phyloP scores from a whole-genome alignment of 768 basidiomycete genomes.

The Tricholomella constricta region DNA sequence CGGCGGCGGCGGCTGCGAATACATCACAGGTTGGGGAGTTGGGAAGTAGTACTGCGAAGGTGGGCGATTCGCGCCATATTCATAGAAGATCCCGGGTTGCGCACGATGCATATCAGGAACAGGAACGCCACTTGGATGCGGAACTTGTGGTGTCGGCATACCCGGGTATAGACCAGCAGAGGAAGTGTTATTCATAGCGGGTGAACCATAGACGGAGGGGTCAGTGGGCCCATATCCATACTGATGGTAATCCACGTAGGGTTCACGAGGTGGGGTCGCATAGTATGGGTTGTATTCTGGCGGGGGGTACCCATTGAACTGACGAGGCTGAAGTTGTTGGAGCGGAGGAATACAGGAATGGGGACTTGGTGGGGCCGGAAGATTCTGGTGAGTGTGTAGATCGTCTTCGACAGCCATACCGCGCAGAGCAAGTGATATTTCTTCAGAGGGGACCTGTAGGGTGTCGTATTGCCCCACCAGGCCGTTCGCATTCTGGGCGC shows the following conservation, averaged over 20 bases:
- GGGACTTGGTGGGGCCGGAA: constrained; percentile 27
- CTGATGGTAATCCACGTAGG: constrained; percentile 51
- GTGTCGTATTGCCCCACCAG: constrained; percentile 16
- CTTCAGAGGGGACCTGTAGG: constrained; percentile 42
- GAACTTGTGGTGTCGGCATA: constrained; percentile 9
- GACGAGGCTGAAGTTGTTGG: constrained; percentile 43
- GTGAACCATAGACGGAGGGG: constrained; percentile 51
- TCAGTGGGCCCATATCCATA: constrained; percentile 57
- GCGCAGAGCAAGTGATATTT: constrained; percentile 58
- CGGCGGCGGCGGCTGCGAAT: constrained; percentile 40
- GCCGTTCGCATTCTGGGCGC: constrained; percentile 9
- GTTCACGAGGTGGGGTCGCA: constrained; percentile 50
- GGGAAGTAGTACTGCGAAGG: constrained; percentile 66
- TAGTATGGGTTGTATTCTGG: constrained; percentile 66
- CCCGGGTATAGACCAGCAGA: constrained; percentile 50
- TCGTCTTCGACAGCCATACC: constrained; percentile 40
- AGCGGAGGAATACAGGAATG: constrained; percentile 42
- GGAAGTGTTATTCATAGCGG: constrained; percentile 45
- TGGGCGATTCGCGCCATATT: constrained; percentile 52
- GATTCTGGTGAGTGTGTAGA: constrained; percentile 18
- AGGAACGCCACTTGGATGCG: constrained; percentile 35
- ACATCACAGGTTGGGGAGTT: constrained; percentile 58
- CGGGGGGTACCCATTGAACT: constrained; percentile 53
- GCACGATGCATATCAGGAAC: constrained; percentile 42
- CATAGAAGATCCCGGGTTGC: constrained; percentile 60